A percentile compares a stretch with the other conserved stretches of the same genome.
Evolutionary conservation across 2,329 filamentous ascomycete genomes (phyloP).

Genomic region (Nothophoma quercina): DNA sequence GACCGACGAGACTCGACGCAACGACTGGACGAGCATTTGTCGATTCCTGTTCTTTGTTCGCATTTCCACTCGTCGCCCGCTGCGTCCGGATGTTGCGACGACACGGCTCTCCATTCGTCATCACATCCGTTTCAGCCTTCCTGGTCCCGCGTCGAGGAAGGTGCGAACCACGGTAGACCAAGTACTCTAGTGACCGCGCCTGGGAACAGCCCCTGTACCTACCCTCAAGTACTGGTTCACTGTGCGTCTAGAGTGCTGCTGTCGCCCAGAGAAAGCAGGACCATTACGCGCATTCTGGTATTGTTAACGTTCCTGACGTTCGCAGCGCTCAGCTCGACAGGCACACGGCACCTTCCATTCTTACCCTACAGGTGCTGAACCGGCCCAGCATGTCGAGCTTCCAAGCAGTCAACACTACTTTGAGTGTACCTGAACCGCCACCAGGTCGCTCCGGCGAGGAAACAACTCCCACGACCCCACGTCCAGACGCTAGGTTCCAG

Average conservation of each 20-base stretch:
- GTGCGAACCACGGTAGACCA: slow-evolving; percentile 28
- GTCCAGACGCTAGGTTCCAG: slow-evolving; percentile 52
- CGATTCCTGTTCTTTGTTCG: slow-evolving; percentile 13
- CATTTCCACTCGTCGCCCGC: slow-evolving; percentile 22
- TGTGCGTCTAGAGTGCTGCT: neutral
- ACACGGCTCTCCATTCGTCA: slow-evolving; percentile 43
- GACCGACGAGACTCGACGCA: slow-evolving; percentile 22
- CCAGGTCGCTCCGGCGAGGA: slow-evolving; percentile 60
- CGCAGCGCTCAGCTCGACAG: slow-evolving; percentile 18
- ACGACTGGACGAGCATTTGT: slow-evolving; percentile 1
- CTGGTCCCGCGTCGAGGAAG: slow-evolving; percentile 31
- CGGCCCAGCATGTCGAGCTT: slow-evolving; percentile 62
- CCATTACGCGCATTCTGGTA: neutral
- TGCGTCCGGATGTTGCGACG: slow-evolving; percentile 47
- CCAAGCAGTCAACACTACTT: slow-evolving; percentile 66
- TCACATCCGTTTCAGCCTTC: slow-evolving; percentile 50
- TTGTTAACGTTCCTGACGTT: slow-evolving; percentile 18
- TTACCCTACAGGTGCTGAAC: neutral
- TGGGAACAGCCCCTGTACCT: slow-evolving; percentile 3
- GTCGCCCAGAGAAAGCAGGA: neutral
- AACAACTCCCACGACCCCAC: slow-evolving; percentile 65
- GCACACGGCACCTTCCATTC: neutral
- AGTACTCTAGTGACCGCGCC: slow-evolving; percentile 22
- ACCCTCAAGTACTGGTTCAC: slow-evolving; percentile 11
- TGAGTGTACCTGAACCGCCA: slow-evolving; percentile 52